These are phyloP conservation scores for Aspergillus persii DNA, from an alignment of 2,329 filamentous ascomycete genomes.

Conservation along the genomic window DNA sequence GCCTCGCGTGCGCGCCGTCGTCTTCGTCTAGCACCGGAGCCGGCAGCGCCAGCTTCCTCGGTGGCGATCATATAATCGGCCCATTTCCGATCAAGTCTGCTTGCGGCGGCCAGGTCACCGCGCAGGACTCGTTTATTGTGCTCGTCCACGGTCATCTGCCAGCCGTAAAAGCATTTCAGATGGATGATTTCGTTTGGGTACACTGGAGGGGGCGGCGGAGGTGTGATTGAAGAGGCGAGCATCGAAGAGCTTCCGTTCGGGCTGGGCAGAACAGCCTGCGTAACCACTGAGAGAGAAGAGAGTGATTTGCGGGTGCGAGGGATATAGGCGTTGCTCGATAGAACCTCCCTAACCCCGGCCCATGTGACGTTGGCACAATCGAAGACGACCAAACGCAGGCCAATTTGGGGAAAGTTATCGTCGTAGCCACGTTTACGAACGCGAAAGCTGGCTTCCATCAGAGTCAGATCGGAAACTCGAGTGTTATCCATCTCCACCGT, in stretches of 20 bases:
- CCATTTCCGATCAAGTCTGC: constrained; percentile 85
- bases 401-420: constrained; percentile 54
- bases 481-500: constrained; percentile 92
- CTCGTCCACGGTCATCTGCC: constrained; percentile 92
- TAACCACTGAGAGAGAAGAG: constrained; percentile 33
- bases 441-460: constrained; percentile 81
- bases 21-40: constrained; percentile 64
- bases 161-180: constrained; percentile 92
- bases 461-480: constrained; percentile 77
- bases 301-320: constrained; percentile 47
- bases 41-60: constrained; percentile 70
- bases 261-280: constrained; percentile 24
- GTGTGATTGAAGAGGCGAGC: constrained; percentile 27
- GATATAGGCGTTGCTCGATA: constrained; percentile 79
- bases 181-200: constrained; percentile 78
- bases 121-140: constrained; percentile 81
- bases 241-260: constrained; percentile 14
- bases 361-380: constrained; percentile 92
- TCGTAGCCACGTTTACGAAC: constrained; percentile 64
- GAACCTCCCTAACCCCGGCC: constrained; percentile 82
- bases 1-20: constrained; percentile 78
- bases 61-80: constrained; percentile 89
- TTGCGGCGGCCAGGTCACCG: constrained; percentile 72
- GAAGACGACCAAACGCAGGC: constrained; percentile 77
- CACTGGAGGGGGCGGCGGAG: constrained; percentile 22